Percentiles rank a stretch among this genome's conserved stretches.
Conservation (phyloP, 345 rosid genomes). For the Ceriops zippeliana region DNA sequence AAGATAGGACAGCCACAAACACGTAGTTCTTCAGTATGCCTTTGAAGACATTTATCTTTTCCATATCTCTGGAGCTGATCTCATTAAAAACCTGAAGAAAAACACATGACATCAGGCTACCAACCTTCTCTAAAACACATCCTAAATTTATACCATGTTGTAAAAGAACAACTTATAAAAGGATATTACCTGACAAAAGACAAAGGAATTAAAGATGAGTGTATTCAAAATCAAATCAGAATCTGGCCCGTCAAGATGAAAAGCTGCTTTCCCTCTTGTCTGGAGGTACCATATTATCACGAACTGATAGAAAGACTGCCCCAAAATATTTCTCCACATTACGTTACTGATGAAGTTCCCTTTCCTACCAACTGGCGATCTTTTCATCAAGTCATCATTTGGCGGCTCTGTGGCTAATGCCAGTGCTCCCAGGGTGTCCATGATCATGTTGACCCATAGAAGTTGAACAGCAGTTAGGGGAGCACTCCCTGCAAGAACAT, state of each 20-base stretch:
- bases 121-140: too few relatives aligned
- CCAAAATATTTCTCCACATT: constrained; percentile 96
- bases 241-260: constrained; percentile 30
- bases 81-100: constrained; percentile 30
- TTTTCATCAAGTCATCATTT: constrained; percentile 30
- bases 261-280: constrained; percentile 26
- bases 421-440: constrained; percentile 35
- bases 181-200: constrained; percentile 53
- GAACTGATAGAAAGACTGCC: constrained; percentile 68
- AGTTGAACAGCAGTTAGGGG: constrained; percentile 34
- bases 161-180: not conserved
- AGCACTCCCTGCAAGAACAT: constrained; percentile 39
- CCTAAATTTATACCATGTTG: too few relatives aligned
- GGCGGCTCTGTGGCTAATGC: constrained; percentile 35
- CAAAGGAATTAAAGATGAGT: constrained; percentile 27
- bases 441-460: constrained; percentile 37
- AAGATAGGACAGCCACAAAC: constrained; percentile 20
- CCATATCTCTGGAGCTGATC: constrained; percentile 36
- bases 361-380: constrained; percentile 34
- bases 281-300: constrained; percentile 34
- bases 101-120: not conserved
- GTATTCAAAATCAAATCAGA: constrained; percentile 58
- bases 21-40: constrained; percentile 32
- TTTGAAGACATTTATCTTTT: constrained; percentile 27
- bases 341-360: constrained; percentile 78